Base-by-base conservation (phyloP, 441 rosid species). In the Manihot esculenta region DNA sequence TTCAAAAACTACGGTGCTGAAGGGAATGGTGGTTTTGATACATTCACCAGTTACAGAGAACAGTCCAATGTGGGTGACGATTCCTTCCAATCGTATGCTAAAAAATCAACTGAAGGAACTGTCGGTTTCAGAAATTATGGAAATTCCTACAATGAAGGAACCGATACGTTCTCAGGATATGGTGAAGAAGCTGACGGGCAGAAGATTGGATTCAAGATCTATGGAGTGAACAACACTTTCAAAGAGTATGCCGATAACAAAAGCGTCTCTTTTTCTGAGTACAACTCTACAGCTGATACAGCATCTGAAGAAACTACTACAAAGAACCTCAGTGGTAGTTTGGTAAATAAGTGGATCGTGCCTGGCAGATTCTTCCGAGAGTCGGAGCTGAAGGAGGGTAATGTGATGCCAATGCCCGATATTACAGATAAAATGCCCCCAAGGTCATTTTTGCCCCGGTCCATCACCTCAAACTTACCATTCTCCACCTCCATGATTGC, bases 61-160 rank as follows among this genome's bases (percentile, higher is more conserved):
- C 72, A 79, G 49, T 76, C 98, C n/a, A 96, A 96, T 76, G 94
- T 90, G 51, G n/a, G n/a, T n/a, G n/a, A n/a, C n/a, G n/a, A n/a
- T n/a, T n/a, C n/a, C n/a, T n/a, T n/a, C n/a, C n/a, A 77, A n/a
- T 88, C 98, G 1, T 96, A 96, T 56, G 95, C 83, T 0, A 91
- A 93, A 79, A 80, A 74, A 8, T 89, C 97, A 1, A 86, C 78
- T 33, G 61, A 81, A 0, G 88, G 56, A 18, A 76, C 80, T 70
- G 84, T 85, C 21, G 58, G 82, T 21, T 96, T 96, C 79, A 68
- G 7, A 6, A 96, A 89, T 72, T 96, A 96, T 59, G 99, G 98
- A 2, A 81, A 91, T 62, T 84, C 96, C 2, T 87, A 90, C 76
- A 96, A 96, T 62, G 90, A 88, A 75, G 98, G 98, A 20, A 84